Evolutionary conservation across 192 early-diverging fungal genomes (phyloP).

Genomic region (Anaeromyces robustus): DNA sequence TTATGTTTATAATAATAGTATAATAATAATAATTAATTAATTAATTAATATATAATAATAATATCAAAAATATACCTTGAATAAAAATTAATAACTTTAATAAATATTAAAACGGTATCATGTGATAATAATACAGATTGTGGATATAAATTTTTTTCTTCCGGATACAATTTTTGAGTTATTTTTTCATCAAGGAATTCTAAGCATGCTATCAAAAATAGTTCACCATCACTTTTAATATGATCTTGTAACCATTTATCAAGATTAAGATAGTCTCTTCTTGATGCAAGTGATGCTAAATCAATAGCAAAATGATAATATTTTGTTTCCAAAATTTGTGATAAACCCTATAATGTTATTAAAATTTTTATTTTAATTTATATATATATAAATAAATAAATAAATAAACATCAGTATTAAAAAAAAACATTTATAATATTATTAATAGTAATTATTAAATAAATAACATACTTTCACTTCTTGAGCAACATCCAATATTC

Average conservation of each 20-base stretch:
- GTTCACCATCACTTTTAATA: slow-evolving; percentile 36
- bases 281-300: slow-evolving; percentile 58
- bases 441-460: too few relatives aligned
- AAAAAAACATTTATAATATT: too few relatives aligned
- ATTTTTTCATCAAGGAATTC: slow-evolving; percentile 60
- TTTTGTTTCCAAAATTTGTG: slow-evolving; percentile 48
- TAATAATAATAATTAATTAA: slow-evolving; percentile 2
- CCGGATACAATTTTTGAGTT: slow-evolving; percentile 19
- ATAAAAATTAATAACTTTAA: slow-evolving; percentile 36
- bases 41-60: slow-evolving; percentile 12
- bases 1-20: too few relatives aligned
- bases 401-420: too few relatives aligned
- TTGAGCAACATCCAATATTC: slow-evolving; percentile 61
- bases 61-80: slow-evolving; percentile 9
- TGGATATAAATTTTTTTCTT: slow-evolving; percentile 12
- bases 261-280: slow-evolving; percentile 60
- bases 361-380: neutral
- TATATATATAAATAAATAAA: neutral
- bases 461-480: slow-evolving; percentile 50
- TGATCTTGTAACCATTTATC: slow-evolving; percentile 76
- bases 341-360: slow-evolving; percentile 31
- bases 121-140: slow-evolving; percentile 35
- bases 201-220: slow-evolving; percentile 53
- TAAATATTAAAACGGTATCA: slow-evolving; percentile 51
- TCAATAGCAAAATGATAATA: slow-evolving; percentile 60